Evolutionary conservation across 257 asterid genomes (phyloP).

Genomic region (Solanum bukasovii): DNA sequence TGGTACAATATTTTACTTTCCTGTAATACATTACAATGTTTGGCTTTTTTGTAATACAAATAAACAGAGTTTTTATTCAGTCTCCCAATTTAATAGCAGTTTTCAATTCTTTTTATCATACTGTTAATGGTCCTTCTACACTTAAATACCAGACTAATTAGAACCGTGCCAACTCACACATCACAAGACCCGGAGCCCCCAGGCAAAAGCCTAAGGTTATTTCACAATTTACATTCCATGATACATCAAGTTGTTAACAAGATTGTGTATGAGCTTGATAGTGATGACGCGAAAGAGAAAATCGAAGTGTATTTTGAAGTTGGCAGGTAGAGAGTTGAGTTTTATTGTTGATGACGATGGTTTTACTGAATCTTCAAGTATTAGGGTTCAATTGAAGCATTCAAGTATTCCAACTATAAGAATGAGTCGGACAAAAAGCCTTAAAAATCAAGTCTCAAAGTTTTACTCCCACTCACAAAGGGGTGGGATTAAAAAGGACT

Average conservation of each 20-base stretch:
- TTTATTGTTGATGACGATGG: background rate
- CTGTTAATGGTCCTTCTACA: background rate
- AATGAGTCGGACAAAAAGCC: background rate
- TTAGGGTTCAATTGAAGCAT: too few species aligned
- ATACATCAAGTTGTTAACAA: background rate
- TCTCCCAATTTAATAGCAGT: background rate
- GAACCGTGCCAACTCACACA: background rate
- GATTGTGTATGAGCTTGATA: background rate
- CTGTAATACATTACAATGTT: background rate
- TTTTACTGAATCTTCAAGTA: background rate
- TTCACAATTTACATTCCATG: background rate
- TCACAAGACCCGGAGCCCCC: background rate
- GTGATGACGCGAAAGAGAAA: background rate
- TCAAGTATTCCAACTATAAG: background rate
- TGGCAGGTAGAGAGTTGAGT: background rate
- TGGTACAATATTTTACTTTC: background rate
- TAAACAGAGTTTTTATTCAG: background rate
- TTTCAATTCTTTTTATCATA: background rate
- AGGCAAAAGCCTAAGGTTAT: background rate
- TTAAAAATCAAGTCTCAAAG: background rate
- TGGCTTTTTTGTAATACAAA: background rate
- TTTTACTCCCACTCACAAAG: background rate
- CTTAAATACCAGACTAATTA: background rate
- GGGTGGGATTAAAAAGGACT: too few species aligned
- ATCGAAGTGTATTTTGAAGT: background rate